A percentile compares a stretch with the other conserved stretches of the same genome.
phyloP scores from a whole-genome alignment of 495 filamentous ascomycete genomes.

The Talaromyces ruber region DNA sequence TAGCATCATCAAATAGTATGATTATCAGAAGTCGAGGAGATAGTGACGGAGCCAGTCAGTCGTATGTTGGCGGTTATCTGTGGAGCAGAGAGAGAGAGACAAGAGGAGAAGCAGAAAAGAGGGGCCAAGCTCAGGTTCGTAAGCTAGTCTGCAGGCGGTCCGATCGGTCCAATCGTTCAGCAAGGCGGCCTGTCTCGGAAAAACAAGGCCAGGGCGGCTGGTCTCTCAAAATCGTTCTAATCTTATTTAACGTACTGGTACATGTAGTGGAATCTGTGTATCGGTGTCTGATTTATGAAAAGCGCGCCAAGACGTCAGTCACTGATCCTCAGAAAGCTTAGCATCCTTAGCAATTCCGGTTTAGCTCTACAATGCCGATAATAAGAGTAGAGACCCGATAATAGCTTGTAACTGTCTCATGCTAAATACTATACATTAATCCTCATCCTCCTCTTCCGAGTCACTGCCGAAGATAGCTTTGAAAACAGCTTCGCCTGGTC shows the following conservation, averaged over 20 bases:
- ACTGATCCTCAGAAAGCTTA: not conserved
- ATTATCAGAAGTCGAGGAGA: not conserved
- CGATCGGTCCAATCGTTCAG: not conserved
- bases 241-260: not conserved
- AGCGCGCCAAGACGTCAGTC: not conserved
- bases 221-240: not conserved
- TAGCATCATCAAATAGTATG: not conserved
- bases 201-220: not conserved
- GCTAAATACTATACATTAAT: slow-evolving; percentile 4
- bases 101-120: not conserved
- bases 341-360: not conserved
- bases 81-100: not conserved
- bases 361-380: not conserved
- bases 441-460: slow-evolving; percentile 60
- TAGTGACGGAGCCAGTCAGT: not conserved
- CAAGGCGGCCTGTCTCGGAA: not conserved
- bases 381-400: not conserved
- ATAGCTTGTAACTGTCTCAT: not conserved
- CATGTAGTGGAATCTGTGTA: not conserved
- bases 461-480: slow-evolving; percentile 89
- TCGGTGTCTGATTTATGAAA: not conserved
- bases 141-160: not conserved
- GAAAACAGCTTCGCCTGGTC: slow-evolving; percentile 84
- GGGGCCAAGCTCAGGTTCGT: not conserved
- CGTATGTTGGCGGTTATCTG: not conserved